These are phyloP conservation scores for Yarrowia deformans DNA, from an alignment of 805 yeast species.

Conservation along the genomic window DNA sequence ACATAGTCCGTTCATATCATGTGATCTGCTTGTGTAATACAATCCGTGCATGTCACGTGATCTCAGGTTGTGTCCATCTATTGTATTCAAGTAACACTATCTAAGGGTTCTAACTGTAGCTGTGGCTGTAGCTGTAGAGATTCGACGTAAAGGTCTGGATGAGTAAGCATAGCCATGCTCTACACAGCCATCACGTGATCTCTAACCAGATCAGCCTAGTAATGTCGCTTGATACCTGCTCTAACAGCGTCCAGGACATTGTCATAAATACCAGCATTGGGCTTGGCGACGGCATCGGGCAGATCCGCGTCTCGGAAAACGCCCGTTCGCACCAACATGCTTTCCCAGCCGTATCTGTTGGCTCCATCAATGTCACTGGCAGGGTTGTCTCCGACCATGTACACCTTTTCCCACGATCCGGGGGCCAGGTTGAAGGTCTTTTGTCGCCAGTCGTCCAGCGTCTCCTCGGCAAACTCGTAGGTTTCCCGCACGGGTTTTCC, in stretches of 20 bases:
- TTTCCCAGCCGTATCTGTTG: constrained; percentile 84
- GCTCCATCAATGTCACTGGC: constrained; percentile 93
- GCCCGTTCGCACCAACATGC: constrained; percentile 85
- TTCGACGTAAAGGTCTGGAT: no score
- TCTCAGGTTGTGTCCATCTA: no score
- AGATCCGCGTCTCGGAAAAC: constrained; percentile 72
- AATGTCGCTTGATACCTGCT: constrained; percentile 41
- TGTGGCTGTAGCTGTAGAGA: no score
- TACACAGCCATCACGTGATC: not conserved
- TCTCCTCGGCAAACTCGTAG: constrained; percentile 82
- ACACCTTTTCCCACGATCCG: constrained; percentile 60
- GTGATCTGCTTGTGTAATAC: no score
- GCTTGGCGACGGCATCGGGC: constrained; percentile 52
- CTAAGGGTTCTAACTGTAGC: no score
- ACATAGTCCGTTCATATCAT: no score
- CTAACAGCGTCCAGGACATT: constrained; percentile 62
- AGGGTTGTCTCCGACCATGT: constrained; percentile 98
- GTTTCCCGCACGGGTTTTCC: constrained; percentile 86
- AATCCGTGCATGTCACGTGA: no score
- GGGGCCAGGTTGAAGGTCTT: constrained; percentile 2
- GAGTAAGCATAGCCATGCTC: no score
- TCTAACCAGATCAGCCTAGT: not conserved
- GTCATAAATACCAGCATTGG: constrained; percentile 57
- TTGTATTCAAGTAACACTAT: no score
- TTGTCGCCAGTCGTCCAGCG: constrained; percentile 58